Evolutionary conservation across 305 asterid species (phyloP).

Genomic region (Fraxinus platypoda): DNA sequence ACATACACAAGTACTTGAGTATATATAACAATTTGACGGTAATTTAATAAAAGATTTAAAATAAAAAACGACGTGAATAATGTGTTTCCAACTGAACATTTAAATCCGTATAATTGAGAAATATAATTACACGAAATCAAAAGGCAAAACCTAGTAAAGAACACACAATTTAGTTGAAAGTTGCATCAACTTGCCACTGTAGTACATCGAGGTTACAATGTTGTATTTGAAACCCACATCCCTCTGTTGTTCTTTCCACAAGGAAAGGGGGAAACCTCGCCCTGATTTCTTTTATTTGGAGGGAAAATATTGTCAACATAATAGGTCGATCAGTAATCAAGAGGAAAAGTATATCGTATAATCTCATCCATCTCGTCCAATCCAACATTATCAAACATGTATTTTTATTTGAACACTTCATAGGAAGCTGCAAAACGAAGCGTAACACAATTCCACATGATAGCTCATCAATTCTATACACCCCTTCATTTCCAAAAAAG

Average conservation of each 20-base stretch:
- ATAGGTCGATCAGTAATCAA: neutral
- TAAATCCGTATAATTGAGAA: neutral
- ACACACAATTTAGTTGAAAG: neutral
- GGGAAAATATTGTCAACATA: neutral
- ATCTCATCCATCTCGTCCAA: neutral
- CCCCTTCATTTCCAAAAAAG: neutral
- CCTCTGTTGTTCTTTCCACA: neutral
- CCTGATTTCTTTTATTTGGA: neutral
- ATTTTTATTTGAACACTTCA: neutral
- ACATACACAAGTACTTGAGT: neutral
- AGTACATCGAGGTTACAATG: neutral
- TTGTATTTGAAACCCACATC: neutral
- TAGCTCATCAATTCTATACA: neutral
- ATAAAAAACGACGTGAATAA: neutral
- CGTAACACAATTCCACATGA: neutral
- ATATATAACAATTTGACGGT: neutral
- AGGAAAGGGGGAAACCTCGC: neutral
- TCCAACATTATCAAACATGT: neutral
- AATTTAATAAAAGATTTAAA: neutral
- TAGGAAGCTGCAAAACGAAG: neutral
- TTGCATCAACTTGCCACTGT: neutral
- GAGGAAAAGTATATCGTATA: neutral
- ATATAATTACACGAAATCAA: neutral
- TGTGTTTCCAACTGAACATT: neutral
- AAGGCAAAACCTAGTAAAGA: neutral